Conservation (phyloP, 1,139 yeast genomes). For the Taiozyma sp. region DNA sequence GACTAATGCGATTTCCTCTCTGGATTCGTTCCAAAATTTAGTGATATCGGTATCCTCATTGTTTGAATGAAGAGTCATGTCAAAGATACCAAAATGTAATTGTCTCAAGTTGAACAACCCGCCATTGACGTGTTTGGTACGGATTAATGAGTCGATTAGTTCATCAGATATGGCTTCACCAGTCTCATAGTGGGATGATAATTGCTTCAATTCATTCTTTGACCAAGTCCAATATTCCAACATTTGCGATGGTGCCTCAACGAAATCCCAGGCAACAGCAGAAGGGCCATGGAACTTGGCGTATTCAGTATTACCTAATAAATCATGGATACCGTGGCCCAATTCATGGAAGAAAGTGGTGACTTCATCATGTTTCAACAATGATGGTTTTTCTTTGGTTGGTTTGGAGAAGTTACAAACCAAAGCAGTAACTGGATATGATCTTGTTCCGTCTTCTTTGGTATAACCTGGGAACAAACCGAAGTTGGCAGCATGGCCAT, state of each 20-base stretch:
- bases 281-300: constrained; percentile 69
- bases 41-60: constrained; percentile 41
- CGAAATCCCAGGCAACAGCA: constrained; percentile 75
- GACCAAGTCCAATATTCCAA: constrained; percentile 89
- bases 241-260: constrained; percentile 88
- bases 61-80: constrained; percentile 61
- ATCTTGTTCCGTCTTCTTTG: constrained; percentile 42
- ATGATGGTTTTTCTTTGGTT: constrained; percentile 61
- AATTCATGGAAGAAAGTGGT: constrained; percentile 85
- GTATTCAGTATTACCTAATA: constrained; percentile 59
- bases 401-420: constrained; percentile 87
- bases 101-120: constrained; percentile 70
- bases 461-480: constrained; percentile 59
- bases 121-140: constrained; percentile 70
- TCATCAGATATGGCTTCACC: constrained; percentile 54
- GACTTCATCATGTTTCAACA: constrained; percentile 73
- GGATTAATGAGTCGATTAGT: constrained; percentile 53
- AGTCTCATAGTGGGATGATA: constrained; percentile 61
- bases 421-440: constrained; percentile 66
- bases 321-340: constrained; percentile 84
- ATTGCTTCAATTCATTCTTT: constrained; percentile 45
- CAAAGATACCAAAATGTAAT: constrained; percentile 71
- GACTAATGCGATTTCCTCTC: constrained; percentile 53
- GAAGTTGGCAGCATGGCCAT: constrained; percentile 84
- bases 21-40: constrained; percentile 56